Evolutionary conservation across 192 early-diverging fungal species (phyloP).

Genomic region (Podila epigama): DNA sequence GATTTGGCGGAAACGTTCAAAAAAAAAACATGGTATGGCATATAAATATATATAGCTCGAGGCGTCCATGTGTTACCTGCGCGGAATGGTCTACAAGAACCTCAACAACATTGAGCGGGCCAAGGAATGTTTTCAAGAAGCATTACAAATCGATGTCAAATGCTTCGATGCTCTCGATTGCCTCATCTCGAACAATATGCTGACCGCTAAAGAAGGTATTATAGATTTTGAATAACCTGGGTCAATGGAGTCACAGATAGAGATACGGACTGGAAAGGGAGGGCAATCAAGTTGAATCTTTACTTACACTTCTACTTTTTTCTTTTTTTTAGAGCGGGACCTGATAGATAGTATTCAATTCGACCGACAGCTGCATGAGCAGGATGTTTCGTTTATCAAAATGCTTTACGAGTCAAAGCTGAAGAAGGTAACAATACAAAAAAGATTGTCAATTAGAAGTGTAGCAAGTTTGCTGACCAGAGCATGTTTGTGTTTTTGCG

Average conservation of each 20-base stretch:
- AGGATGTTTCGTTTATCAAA: slow-evolving; percentile 63
- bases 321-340: slow-evolving; percentile 59
- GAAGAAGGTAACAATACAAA: slow-evolving; percentile 57
- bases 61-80: slow-evolving; percentile 66
- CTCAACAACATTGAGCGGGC: slow-evolving; percentile 59
- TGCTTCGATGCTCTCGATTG: slow-evolving; percentile 72
- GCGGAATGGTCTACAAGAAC: slow-evolving; percentile 62
- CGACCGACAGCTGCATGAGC: slow-evolving; percentile 50
- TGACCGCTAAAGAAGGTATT: slow-evolving; percentile 67
- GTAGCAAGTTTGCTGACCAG: no score
- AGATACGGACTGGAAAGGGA: background rate
- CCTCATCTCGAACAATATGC: slow-evolving; percentile 63
- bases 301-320: background rate
- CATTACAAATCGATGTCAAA: slow-evolving; percentile 67
- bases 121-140: slow-evolving; percentile 66
- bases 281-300: background rate
- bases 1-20: no score
- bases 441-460: background rate
- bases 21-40: no score
- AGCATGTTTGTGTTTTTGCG: no score
- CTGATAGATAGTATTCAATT: slow-evolving; percentile 60
- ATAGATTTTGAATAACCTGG: background rate
- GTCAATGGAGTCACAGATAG: background rate
- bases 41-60: slow-evolving; percentile 58
- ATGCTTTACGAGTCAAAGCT: slow-evolving; percentile 66